These are phyloP conservation scores for Sporothrix schenckii DNA, from an alignment of 2,329 filamentous ascomycete species.

Conservation along the genomic window DNA sequence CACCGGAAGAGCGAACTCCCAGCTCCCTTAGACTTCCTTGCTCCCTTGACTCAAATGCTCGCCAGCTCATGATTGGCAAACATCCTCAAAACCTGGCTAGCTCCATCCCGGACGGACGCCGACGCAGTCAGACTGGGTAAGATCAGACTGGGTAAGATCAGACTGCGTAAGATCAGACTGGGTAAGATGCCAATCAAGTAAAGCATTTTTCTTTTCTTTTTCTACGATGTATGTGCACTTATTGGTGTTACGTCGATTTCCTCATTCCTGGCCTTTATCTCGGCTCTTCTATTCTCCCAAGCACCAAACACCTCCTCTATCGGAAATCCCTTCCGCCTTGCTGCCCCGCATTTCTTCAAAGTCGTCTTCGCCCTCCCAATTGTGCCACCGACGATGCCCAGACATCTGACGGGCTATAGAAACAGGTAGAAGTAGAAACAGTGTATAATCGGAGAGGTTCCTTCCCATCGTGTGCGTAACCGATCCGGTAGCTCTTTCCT, in stretches of 20 bases:
- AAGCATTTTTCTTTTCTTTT: neutral
- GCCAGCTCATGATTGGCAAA: neutral
- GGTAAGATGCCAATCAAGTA: too few species aligned
- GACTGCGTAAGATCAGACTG: neutral
- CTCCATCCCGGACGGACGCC: too few species aligned
- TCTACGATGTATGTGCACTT: neutral
- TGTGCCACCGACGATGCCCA: slow-evolving; percentile 11
- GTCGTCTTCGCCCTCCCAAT: slow-evolving; percentile 16
- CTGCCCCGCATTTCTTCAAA: neutral
- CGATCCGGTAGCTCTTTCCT: neutral
- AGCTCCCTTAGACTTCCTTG: neutral
- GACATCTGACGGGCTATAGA: neutral
- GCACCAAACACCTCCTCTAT: neutral
- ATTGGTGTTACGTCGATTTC: neutral
- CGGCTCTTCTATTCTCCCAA: neutral
- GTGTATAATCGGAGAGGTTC: slow-evolving; percentile 17
- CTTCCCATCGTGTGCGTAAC: neutral
- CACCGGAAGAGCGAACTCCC: neutral
- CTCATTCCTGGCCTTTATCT: slow-evolving; percentile 9
- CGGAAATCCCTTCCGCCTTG: neutral
- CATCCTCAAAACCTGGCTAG: neutral
- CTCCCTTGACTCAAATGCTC: neutral
- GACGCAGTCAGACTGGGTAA: too few species aligned
- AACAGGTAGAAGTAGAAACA: neutral
- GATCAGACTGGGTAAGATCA: too few species aligned